These are phyloP conservation scores for Botrytis aclada DNA, from an alignment of 2,329 filamentous ascomycete genomes.

Conservation along the genomic window DNA sequence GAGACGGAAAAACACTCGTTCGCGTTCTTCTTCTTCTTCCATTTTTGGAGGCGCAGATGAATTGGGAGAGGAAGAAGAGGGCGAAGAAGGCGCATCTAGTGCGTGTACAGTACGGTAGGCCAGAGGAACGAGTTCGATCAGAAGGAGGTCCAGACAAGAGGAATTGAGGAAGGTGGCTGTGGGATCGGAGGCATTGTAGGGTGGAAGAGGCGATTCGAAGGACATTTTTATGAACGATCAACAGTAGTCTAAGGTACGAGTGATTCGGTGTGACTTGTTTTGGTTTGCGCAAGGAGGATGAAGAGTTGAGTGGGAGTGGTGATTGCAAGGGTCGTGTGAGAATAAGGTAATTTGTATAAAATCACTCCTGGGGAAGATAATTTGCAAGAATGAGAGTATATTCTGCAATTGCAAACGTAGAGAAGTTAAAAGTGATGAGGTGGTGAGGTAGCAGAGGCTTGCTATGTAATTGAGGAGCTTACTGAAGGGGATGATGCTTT, in stretches of 20 bases:
- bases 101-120: slow-evolving; percentile 81
- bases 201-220: slow-evolving; percentile 66
- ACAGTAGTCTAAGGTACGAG: neutral
- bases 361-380: neutral
- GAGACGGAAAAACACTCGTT: slow-evolving; percentile 80
- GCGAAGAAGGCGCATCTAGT: slow-evolving; percentile 45
- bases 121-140: slow-evolving; percentile 96
- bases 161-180: slow-evolving; percentile 73
- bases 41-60: slow-evolving; percentile 38
- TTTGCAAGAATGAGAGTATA: neutral
- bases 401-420: neutral
- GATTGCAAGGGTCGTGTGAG: neutral
- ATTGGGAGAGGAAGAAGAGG: neutral
- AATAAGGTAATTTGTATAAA: neutral
- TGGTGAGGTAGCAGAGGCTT: neutral
- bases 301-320: neutral
- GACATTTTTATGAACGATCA: slow-evolving; percentile 53
- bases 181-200: slow-evolving; percentile 71
- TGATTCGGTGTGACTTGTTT: neutral
- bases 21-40: slow-evolving; percentile 78
- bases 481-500: neutral
- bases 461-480: neutral
- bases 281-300: neutral
- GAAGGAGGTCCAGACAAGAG: slow-evolving; percentile 87
- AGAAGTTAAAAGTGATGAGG: neutral